Evolutionary conservation across 768 basidiomycete species (phyloP), one percentile per base, ranked within the genome.

Genomic region (Psilocybe sp.): DNA sequence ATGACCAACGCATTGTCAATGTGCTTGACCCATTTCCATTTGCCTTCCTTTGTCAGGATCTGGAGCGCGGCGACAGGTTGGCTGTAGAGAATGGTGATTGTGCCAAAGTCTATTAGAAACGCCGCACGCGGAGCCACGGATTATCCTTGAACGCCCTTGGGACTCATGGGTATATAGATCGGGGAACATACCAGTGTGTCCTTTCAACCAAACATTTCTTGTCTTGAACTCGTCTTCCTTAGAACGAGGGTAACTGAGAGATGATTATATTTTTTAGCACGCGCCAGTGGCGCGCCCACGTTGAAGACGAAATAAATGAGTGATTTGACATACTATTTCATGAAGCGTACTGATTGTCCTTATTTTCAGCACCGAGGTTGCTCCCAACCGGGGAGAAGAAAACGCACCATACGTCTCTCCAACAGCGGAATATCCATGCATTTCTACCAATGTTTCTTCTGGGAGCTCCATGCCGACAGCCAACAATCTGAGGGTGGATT

Each of bases 1-100:
- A 86, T 71, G 8, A 82, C 73, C 83, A 84, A 62, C 0, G 80
- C 81, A 49, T 82, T 79, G 5, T 80, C 77, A 8, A 82, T 69
- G 51, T 84, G 81, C 48, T 68, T 76, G 15, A 83, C 73, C 78
- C 80, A 82, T 33, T 70, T 72, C 81, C 83, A 84, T 35, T 62
- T 66, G 0, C 76, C 77, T 31, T 81, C 79, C 3, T 56, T 71
- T 0, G 72, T 71, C 7, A 82, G 63, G 36, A 86, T 82, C 42
- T 84, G 82, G 8, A 84, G 68, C 0, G 72, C 82, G 4, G 77
- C 71, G 3, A 84, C 73, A 2, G 83, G 82, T 53, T 86, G 83
- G 41, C 78, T 79, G 71, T 78, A 84, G 2, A 86, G 62, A 36
- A 84, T 75, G 2, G 78, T 80, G 41, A 86, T 65, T 9, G 70